Evolutionary conservation across 192 early-diverging fungal species (phyloP), one percentile per base, ranked within the genome.

Genomic region (Linnemannia elongata): DNA sequence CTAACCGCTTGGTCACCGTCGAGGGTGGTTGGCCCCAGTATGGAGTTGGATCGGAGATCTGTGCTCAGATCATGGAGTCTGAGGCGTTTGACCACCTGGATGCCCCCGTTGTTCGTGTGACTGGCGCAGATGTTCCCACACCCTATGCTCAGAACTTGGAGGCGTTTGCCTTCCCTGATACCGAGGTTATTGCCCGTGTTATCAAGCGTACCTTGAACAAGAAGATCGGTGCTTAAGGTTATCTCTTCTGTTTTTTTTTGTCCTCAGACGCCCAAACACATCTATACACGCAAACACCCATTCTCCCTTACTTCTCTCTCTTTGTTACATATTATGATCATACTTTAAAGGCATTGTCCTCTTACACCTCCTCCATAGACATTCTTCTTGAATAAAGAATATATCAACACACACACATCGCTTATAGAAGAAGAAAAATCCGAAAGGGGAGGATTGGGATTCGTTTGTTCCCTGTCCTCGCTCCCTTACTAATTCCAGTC

Each of bases 81-180:
- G 98, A 99, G 79, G 97, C 93, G 42, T 99, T 98, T 89, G 95
- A 98, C 90, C 92, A 97, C 86, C 92, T 99, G 22, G 97, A 99
- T 92, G 96, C 97, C 42, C 98, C 98, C 20, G 92, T 99, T 55
- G 90, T 89, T 89, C 94, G 98, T 84, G 90, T 99, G 30, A 96
- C 97, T 60, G 97, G 97, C 85, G 98, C 98, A 77, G 98, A 99
- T 89, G 94, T 98, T 73, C 98, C 98, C 60, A 99, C 96, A 89
- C 98, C 98, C 68, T 99, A 99, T 88, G 97, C 98, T 69, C 88
- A 91, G 80, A 98, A 98, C 94, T 93, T 99, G 72, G 98, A 99
- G 90, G 88, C 81, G 24, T 92, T 95, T 47, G 90, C 95, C 69
- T 94, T 97, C 83, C 98, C 98, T 68, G 93, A 93, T 49, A 89